Percentiles rank a stretch among this genome's conserved stretches.
phyloP scores from a whole-genome alignment of 2,329 filamentous ascomycete genomes.

The Trichoderma sp. region DNA sequence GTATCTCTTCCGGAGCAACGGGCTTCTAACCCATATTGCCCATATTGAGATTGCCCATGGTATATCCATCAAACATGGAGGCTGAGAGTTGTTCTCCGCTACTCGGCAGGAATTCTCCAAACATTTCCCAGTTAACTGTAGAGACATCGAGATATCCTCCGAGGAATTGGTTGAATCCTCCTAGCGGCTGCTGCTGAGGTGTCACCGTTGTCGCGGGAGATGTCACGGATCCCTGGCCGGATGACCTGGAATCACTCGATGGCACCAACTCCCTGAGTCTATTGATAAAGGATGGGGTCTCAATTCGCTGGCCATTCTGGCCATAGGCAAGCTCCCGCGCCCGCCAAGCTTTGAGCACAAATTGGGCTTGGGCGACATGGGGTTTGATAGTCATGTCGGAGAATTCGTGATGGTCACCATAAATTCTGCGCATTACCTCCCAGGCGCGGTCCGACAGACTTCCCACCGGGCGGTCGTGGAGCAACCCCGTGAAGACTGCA shows the following conservation, averaged over 20 bases:
- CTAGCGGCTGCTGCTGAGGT: conserved; percentile 24
- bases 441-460: conserved; percentile 54
- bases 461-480: conserved; percentile 49
- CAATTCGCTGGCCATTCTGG: conserved; percentile 37
- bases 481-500: conserved; percentile 53
- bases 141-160: conserved; percentile 45
- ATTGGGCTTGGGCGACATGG: conserved; percentile 45
- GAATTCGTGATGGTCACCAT: conserved; percentile 50
- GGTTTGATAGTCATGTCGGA: conserved; percentile 47
- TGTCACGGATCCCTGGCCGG: conserved; percentile 30
- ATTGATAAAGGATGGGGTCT: conserved; percentile 46
- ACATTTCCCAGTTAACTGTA: conserved; percentile 48
- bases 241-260: conserved; percentile 37
- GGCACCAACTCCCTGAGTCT: conserved; percentile 46
- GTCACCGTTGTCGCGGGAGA: conserved; percentile 31
- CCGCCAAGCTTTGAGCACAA: conserved; percentile 53
- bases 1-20: too few relatives aligned
- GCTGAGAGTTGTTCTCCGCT: conserved; percentile 31
- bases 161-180: conserved; percentile 45
- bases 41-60: conserved; percentile 21
- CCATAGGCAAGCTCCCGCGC: conserved; percentile 45
- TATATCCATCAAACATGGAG: conserved; percentile 34
- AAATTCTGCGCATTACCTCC: conserved; percentile 46
- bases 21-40: background rate
- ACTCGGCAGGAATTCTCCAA: conserved; percentile 33